Evolutionary conservation across 176 grass and related monocot species (phyloP), one percentile per base, ranked within the genome.

Genomic region (Metroxylon sagu): DNA sequence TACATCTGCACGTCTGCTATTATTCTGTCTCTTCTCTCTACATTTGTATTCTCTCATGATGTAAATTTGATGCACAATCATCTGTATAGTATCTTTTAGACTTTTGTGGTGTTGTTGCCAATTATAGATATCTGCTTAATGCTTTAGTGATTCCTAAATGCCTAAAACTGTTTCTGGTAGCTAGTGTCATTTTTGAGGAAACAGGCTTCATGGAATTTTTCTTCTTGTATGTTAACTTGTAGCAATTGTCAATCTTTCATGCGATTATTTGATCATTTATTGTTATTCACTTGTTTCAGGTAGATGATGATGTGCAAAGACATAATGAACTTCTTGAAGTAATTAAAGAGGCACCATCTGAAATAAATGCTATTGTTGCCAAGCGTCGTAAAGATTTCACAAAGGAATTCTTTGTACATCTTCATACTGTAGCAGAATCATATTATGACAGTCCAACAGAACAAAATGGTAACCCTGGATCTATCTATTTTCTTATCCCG

Each of bases 271-370:
- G 48, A 17, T 50, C 19, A 17, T 15, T 48, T 63, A 16, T 35
- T 54, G 26, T 25, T 35, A 21, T 14, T 43, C 10, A 26, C 3
- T 48, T 15, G 39, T 69, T 79, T 76, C 76, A 95, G 91, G 70
- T 95, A 55, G 91, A 95, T 74, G 86, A 95, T 25, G 91, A 95
- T 71, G 80, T 95, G 17, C 69, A 86, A 82, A 84, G 91, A 50
- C 83, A 95, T 63, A 79, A 87, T 62, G 91, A 90, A 68, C 80
- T 95, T 51, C 64, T 95, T 70, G 74, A 90, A 82, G 72, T 68
- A 65, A 68, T 95, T 57, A 84, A 72, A 72, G 80, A 63, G 14
- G 66, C 78, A 71, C 80, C 77, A 25, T 75, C 77, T 69, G 74
- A 95, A 82, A 84, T 95, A 51, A 62, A 29, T 75, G 18, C 57